Evolutionary conservation across 352 stramenopile genomes (phyloP).

Genomic region (Globisporangium spiculum): DNA sequence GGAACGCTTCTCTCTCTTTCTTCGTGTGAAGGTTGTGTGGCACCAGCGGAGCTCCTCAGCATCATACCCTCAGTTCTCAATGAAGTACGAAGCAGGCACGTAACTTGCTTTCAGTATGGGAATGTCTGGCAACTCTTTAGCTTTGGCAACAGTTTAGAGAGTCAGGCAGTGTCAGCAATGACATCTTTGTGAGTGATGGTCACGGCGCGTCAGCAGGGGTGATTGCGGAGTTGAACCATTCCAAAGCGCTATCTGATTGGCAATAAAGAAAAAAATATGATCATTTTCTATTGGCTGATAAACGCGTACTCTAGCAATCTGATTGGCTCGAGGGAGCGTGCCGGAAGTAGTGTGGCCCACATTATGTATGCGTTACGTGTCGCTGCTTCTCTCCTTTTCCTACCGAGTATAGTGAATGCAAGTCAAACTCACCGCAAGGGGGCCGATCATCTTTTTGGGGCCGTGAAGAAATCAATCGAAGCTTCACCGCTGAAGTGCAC

Average conservation of each 20-base stretch:
- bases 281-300: not conserved
- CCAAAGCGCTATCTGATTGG: not conserved
- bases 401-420: not conserved
- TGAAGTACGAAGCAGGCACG: no score
- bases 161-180: no score
- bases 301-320: not conserved
- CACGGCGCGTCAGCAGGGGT: not conserved
- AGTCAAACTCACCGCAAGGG: not conserved
- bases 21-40: constrained; percentile 12
- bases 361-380: not conserved
- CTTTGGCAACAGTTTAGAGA: no score
- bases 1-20: constrained; percentile 10
- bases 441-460: not conserved
- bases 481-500: constrained; percentile 16
- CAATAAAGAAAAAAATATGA: not conserved
- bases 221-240: not conserved
- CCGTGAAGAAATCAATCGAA: constrained; percentile 17
- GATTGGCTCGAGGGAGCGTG: constrained; percentile 15
- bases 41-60: constrained; percentile 7
- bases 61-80: not conserved
- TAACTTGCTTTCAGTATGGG: no score
- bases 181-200: constrained; percentile 7
- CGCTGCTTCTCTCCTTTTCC: not conserved
- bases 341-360: constrained; percentile 13
- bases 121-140: no score